A percentile compares a stretch with the other conserved stretches of the same genome.
Conservation (phyloP, 495 filamentous ascomycete genomes). For the Aspergillus sparsus region DNA sequence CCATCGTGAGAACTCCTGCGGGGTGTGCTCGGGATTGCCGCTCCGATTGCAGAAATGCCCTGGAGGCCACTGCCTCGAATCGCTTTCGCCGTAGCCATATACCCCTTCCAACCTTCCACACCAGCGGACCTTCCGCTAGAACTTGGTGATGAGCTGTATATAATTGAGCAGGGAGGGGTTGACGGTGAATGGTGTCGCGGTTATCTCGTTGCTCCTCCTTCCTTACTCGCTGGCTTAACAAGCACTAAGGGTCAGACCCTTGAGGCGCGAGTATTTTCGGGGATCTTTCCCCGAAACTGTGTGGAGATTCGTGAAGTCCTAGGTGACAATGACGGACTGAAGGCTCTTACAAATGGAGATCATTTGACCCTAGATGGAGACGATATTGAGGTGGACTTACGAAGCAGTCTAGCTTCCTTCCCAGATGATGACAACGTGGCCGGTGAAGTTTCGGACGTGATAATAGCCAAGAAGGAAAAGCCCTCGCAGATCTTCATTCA, state of each 20-base stretch:
- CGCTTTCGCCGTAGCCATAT: conserved; percentile 93
- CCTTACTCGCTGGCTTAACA: conserved; percentile 87
- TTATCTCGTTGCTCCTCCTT: conserved; percentile 92
- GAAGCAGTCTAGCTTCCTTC: conserved; percentile 36
- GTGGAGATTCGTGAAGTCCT: conserved; percentile 82
- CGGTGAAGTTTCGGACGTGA: conserved; percentile 41
- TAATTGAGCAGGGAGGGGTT: conserved; percentile 89
- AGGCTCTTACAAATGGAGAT: conserved; percentile 37
- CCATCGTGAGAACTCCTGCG: conserved; percentile 24
- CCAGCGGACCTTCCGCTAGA: conserved; percentile 95
- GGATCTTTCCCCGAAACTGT: conserved; percentile 92
- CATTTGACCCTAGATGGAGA: conserved; percentile 31
- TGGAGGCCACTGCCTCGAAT: conserved; percentile 97
- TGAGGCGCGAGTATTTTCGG: conserved; percentile 93
- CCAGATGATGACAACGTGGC: conserved; percentile 30
- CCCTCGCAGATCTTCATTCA: conserved; percentile 46
- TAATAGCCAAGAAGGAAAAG: conserved; percentile 45
- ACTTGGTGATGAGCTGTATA: conserved; percentile 96
- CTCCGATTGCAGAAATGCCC: conserved; percentile 65
- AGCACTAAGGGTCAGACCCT: conserved; percentile 89
- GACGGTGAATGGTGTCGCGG: conserved; percentile 91
- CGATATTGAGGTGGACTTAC: conserved; percentile 20
- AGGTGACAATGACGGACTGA: conserved; percentile 54
- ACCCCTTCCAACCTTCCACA: conserved; percentile 83
- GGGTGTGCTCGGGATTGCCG: conserved; percentile 24